phyloP scores from a whole-genome alignment of 768 basidiomycete genomes.

The Pleurotus sapidus region DNA sequence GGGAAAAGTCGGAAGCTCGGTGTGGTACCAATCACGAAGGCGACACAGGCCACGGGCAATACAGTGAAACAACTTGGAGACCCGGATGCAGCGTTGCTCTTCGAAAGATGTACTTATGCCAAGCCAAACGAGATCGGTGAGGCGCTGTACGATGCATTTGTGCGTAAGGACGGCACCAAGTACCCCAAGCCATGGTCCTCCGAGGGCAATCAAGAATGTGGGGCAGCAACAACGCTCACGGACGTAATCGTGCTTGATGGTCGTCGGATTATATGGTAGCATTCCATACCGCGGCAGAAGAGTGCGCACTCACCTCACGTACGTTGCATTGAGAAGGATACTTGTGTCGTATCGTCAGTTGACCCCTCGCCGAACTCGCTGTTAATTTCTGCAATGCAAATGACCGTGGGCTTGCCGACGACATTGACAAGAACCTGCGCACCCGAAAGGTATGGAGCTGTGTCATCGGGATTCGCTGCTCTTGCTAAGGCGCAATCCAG shows the following conservation, averaged over 20 bases:
- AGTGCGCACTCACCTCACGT: conserved; percentile 11
- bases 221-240: conserved; percentile 23
- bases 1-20: background rate
- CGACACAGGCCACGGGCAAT: conserved; percentile 12
- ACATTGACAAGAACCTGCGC: conserved; percentile 3
- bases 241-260: conserved; percentile 7
- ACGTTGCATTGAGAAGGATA: conserved; percentile 16
- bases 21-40: conserved; percentile 14
- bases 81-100: conserved; percentile 13
- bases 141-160: conserved; percentile 24
- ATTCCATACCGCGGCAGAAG: background rate
- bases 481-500: conserved; percentile 3
- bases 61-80: conserved; percentile 17
- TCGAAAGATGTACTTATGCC: conserved; percentile 9
- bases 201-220: conserved; percentile 23
- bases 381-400: conserved; percentile 17
- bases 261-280: background rate
- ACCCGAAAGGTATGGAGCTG: background rate
- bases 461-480: conserved; percentile 9
- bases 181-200: conserved; percentile 26
- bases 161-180: conserved; percentile 26
- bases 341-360: conserved; percentile 28
- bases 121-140: conserved; percentile 29
- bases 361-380: conserved; percentile 13
- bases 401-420: background rate